These are phyloP conservation scores for Lablab purpureus DNA, from an alignment of 306 rosid species.

Conservation along the genomic window DNA sequence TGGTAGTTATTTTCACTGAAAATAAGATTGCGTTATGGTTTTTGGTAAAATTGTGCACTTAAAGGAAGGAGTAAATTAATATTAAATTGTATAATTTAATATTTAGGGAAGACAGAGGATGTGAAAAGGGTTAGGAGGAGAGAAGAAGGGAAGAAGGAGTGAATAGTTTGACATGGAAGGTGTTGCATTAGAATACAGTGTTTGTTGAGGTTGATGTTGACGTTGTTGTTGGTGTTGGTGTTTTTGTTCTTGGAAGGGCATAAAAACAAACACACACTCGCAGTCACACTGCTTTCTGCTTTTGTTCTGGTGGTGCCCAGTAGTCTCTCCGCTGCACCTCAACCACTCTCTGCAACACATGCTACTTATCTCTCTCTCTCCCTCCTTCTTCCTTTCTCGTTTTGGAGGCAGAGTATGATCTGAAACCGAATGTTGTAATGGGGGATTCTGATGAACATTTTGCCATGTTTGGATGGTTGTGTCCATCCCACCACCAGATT, in stretches of 20 bases:
- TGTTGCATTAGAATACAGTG: neutral
- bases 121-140: neutral
- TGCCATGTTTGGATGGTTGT: neutral
- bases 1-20: no score
- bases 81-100: no score
- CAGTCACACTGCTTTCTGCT: constrained; percentile 4
- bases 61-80: no score
- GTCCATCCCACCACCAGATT: neutral
- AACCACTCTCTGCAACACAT: neutral
- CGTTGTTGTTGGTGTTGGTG: neutral
- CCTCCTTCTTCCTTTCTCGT: neutral
- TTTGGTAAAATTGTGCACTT: no score
- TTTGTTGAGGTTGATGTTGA: neutral
- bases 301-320: constrained; percentile 39
- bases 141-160: no score
- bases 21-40: no score
- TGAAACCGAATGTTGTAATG: neutral
- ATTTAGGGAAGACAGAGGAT: neutral
- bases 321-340: constrained; percentile 30
- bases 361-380: constrained; percentile 34
- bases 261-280: neutral
- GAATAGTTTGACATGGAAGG: neutral
- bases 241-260: neutral
- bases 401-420: neutral
- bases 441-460: neutral